Percentiles rank a stretch among this genome's conserved stretches.
Evolutionary conservation across 2,329 filamentous ascomycete species (phyloP).

Genomic region (Coleophoma eucalyptorum): DNA sequence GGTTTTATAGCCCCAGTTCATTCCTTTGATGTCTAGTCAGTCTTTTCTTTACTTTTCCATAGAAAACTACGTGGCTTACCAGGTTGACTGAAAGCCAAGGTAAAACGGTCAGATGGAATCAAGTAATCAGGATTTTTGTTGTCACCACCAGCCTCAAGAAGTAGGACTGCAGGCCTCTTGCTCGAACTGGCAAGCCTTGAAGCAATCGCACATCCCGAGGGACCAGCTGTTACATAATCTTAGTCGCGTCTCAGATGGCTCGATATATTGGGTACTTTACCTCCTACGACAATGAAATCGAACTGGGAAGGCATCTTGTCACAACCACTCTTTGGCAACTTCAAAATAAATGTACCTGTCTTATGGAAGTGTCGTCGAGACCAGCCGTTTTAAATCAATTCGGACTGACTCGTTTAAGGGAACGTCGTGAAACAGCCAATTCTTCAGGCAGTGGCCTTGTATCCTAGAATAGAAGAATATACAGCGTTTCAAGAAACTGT

Average conservation of each 20-base stretch:
- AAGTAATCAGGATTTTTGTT: slow-evolving; percentile 44
- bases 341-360: no score
- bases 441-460: no score
- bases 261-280: slow-evolving; percentile 4
- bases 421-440: no score
- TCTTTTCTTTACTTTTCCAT: neutral
- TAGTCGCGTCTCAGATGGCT: neutral
- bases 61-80: neutral
- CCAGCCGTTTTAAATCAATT: no score
- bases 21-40: slow-evolving; percentile 31
- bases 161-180: slow-evolving; percentile 47
- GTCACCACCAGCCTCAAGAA: slow-evolving; percentile 54
- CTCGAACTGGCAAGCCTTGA: slow-evolving; percentile 43
- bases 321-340: no score
- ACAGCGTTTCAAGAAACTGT: no score
- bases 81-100: slow-evolving; percentile 35
- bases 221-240: slow-evolving; percentile 42
- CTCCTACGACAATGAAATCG: slow-evolving; percentile 18
- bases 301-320: slow-evolving; percentile 7
- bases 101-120: slow-evolving; percentile 51
- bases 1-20: slow-evolving; percentile 52
- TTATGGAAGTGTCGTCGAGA: no score
- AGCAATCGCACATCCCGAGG: slow-evolving; percentile 54
- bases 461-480: no score
- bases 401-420: no score